These are phyloP conservation scores for Macrophomina phaseolina DNA, from an alignment of 2,329 filamentous ascomycete species.

Conservation along the genomic window DNA sequence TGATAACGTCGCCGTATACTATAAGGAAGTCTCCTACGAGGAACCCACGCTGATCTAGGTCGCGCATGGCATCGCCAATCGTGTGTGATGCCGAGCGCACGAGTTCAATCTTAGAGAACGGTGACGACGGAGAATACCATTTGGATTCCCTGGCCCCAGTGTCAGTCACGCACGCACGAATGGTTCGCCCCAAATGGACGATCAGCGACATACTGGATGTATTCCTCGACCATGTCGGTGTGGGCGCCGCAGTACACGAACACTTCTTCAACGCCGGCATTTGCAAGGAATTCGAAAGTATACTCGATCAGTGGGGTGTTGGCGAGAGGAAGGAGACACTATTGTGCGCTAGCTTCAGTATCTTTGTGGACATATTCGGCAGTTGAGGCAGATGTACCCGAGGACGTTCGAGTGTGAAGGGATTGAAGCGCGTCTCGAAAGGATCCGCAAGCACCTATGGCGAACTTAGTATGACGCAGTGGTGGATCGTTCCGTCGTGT, in stretches of 20 bases:
- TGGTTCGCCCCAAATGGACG: not conserved
- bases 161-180: not conserved
- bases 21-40: slow-evolving; percentile 91
- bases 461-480: slow-evolving; percentile 27
- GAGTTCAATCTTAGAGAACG: slow-evolving; percentile 82
- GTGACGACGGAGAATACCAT: slow-evolving; percentile 74
- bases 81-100: slow-evolving; percentile 87
- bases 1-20: slow-evolving; percentile 90
- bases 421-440: slow-evolving; percentile 89
- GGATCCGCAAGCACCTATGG: slow-evolving; percentile 85
- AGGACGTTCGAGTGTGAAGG: slow-evolving; percentile 86
- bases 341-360: slow-evolving; percentile 34
- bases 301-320: slow-evolving; percentile 97
- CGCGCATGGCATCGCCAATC: slow-evolving; percentile 91
- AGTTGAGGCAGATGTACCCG: slow-evolving; percentile 65
- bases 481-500: slow-evolving; percentile 25
- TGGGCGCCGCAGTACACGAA: slow-evolving; percentile 91
- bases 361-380: not conserved
- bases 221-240: slow-evolving; percentile 83
- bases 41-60: slow-evolving; percentile 83
- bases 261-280: slow-evolving; percentile 92
- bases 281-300: slow-evolving; percentile 93
- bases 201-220: slow-evolving; percentile 64
- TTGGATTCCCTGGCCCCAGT: slow-evolving; percentile 64
- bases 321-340: slow-evolving; percentile 92